Base-by-base conservation (phyloP, 2,329 filamentous ascomycete genomes). In the Lachnellula suecica region DNA sequence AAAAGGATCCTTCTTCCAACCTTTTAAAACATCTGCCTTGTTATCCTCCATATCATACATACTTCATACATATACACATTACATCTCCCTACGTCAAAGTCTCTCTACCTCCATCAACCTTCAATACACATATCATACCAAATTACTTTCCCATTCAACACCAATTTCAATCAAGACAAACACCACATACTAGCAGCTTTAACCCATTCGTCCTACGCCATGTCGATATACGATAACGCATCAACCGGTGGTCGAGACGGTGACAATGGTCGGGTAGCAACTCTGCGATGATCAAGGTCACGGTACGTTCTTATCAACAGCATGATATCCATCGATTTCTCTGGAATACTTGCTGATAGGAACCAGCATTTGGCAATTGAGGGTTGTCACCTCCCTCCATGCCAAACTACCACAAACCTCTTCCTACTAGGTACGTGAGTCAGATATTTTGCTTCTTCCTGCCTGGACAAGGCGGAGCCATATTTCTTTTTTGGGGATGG, bases 391-490 rank as follows among this genome's bases (percentile, higher is more conserved):
- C 37, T 11, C 19, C 15, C 15, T 31, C 8, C 8, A 10, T 19
- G 11, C 37, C 37, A 9, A 19, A 2, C 37, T 22, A 10, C 11
- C 20, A 22, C 9, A 10, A 40, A 10, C 10, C 11, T 20, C 37
- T 19, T 19, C n/a, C 37, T 22, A 19, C 19, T 23, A 22, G 44
- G 44, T 46, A 46, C 27, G 44, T 46, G 25, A 31, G 24, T 46
- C 44, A 37, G 2, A 46, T 17, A 22, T 29, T 23, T 34, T 46
- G 27, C 22, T 37, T 24, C 2, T 46, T 35, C 27, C 27, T 45
- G 43, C 43, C 43, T 45, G 43, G 23, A 31, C n/a, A 23, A 31
- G 43, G 43, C 43, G 43, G 43, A 45, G 43, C 19, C n/a, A 34
- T 20, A 31, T 8, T 45, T 38, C 15, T 15, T 40, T 40, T 19